Percentiles rank a stretch among this genome's conserved stretches.
Conservation (phyloP, 2,329 filamentous ascomycete genomes). For the Ophioceras dolichostomum region DNA sequence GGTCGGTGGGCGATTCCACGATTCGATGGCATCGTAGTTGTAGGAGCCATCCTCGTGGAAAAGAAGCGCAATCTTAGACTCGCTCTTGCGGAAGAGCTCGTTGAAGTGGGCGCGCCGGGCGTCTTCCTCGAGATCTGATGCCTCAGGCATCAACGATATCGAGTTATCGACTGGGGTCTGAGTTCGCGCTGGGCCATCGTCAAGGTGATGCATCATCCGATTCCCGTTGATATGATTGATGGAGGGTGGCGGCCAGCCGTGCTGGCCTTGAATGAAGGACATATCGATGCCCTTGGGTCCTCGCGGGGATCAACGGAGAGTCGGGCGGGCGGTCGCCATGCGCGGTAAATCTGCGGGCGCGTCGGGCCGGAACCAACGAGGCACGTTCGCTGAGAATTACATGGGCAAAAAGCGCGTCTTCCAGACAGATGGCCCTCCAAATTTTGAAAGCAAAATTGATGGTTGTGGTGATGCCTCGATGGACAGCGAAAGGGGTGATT, state of each 20-base stretch:
- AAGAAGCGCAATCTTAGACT: constrained; percentile 65
- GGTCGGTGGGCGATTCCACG: constrained; percentile 28
- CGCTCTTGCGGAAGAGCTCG: constrained; percentile 64
- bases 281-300: constrained; percentile 27
- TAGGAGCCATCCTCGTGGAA: constrained; percentile 49
- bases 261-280: constrained; percentile 46
- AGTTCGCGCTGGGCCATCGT: constrained; percentile 44
- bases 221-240: constrained; percentile 32
- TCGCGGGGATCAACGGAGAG: constrained; percentile 31
- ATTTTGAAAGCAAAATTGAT: constrained; percentile 26
- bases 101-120: constrained; percentile 62
- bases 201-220: constrained; percentile 42
- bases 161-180: constrained; percentile 38
- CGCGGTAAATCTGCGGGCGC: constrained; percentile 32
- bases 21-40: constrained; percentile 38
- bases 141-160: constrained; percentile 45
- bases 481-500: constrained; percentile 34
- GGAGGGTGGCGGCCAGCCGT: constrained; percentile 50
- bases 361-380: constrained; percentile 34
- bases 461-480: constrained; percentile 35
- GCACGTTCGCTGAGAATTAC: constrained; percentile 32
- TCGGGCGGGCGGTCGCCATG: constrained; percentile 42
- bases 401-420: constrained; percentile 38
- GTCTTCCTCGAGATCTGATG: constrained; percentile 55
- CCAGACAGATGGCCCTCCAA: constrained; percentile 33